Evolutionary conservation across 2,329 filamentous ascomycete genomes (phyloP).

Genomic region (Colletotrichum lentis): DNA sequence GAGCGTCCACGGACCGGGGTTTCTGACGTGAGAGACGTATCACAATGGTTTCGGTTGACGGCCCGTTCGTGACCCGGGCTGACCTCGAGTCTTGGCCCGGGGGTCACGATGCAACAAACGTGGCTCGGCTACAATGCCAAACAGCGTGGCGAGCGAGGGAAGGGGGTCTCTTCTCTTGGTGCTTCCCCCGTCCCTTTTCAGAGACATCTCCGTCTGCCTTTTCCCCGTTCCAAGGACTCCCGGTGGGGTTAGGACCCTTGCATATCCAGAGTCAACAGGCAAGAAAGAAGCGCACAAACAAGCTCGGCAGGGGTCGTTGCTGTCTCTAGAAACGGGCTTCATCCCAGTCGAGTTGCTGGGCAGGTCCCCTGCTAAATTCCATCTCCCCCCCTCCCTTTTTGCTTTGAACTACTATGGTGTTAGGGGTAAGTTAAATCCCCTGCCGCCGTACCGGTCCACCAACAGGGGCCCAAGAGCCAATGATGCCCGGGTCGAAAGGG

Average conservation of each 20-base stretch:
- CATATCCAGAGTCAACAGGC: slow-evolving; percentile 23
- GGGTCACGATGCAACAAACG: slow-evolving; percentile 31
- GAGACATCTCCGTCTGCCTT: neutral
- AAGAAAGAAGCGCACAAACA: slow-evolving; percentile 38
- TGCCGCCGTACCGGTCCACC: too few species aligned
- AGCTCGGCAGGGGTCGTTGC: slow-evolving; percentile 35
- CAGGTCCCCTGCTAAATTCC: slow-evolving; percentile 30
- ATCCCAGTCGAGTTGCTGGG: slow-evolving; percentile 29
- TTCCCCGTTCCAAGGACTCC: neutral
- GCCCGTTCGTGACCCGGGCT: slow-evolving; percentile 38
- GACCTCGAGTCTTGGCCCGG: slow-evolving; percentile 15
- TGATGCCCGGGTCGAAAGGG: too few species aligned
- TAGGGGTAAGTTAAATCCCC: too few species aligned
- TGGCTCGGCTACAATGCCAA: slow-evolving; percentile 35
- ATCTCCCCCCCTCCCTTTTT: slow-evolving; percentile 31
- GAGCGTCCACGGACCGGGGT: slow-evolving; percentile 30
- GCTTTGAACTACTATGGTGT: neutral
- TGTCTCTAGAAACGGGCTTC: slow-evolving; percentile 34
- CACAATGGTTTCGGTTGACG: slow-evolving; percentile 39
- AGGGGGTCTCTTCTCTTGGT: neutral
- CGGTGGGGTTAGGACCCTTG: slow-evolving; percentile 24
- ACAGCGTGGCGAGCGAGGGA: slow-evolving; percentile 22
- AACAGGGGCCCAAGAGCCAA: too few species aligned
- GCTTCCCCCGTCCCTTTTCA: neutral
- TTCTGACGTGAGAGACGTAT: slow-evolving; percentile 38